Conservation (phyloP, 2,329 filamentous ascomycete species). For the Alternaria gansuensis region DNA sequence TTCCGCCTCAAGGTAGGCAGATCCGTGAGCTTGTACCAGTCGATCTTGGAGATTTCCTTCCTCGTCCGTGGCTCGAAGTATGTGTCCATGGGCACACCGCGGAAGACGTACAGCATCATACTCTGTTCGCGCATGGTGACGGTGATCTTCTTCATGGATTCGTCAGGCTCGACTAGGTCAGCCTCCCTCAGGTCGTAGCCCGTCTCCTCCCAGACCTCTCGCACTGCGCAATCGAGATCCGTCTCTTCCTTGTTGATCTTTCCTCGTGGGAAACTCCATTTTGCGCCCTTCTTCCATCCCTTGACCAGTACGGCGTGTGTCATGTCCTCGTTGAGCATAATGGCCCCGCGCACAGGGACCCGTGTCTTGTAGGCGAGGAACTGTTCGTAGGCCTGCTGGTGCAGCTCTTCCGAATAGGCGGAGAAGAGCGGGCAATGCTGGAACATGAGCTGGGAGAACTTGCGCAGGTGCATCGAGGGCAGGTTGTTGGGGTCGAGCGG, state of each 20-base stretch:
- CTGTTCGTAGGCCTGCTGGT: conserved; percentile 84
- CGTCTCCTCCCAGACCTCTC: conserved; percentile 96
- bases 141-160: conserved; percentile 83
- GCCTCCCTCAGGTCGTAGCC: conserved; percentile 82
- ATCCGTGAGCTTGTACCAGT: conserved; percentile 92
- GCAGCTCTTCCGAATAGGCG: conserved; percentile 78
- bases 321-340: conserved; percentile 93
- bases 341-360: conserved; percentile 91
- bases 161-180: conserved; percentile 73
- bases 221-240: conserved; percentile 89
- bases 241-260: conserved; percentile 99
- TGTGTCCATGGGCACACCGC: conserved; percentile 85
- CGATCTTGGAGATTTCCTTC: conserved; percentile 97
- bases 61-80: conserved; percentile 88
- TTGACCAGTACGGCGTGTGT: conserved; percentile 92
- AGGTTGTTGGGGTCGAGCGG: conserved; percentile 81
- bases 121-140: conserved; percentile 92
- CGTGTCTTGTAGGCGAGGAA: conserved; percentile 95
- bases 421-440: conserved; percentile 91
- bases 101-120: conserved; percentile 90
- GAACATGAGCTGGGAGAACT: conserved; percentile 90
- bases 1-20: conserved; percentile 81
- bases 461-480: conserved; percentile 83
- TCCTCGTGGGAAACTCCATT: conserved; percentile 95
- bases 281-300: conserved; percentile 96